phyloP scores from a whole-genome alignment of 176 grass and related monocot genomes.

The Ensete ventricosum region DNA sequence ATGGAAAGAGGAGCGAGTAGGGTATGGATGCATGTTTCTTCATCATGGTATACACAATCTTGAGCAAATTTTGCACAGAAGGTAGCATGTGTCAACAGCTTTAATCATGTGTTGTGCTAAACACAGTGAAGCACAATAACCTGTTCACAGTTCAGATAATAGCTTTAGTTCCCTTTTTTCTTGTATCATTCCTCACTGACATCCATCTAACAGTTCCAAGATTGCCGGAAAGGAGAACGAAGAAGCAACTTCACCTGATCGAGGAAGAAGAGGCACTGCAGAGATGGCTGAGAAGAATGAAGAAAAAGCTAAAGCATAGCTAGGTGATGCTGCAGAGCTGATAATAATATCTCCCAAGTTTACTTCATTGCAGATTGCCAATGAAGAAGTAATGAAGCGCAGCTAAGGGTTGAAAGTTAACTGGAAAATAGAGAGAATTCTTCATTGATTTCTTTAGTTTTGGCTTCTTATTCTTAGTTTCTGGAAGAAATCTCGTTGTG shows the following conservation, averaged over 20 bases:
- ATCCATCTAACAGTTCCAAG: conserved; percentile 29
- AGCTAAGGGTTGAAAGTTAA: too few relatives aligned
- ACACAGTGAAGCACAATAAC: background rate
- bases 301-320: conserved; percentile 21
- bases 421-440: too few relatives aligned
- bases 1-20: conserved; percentile 53
- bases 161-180: background rate
- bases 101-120: background rate
- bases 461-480: too few relatives aligned
- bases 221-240: conserved; percentile 64
- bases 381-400: too few relatives aligned
- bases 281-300: conserved; percentile 32
- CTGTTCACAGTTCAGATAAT: background rate
- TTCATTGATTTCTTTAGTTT: too few relatives aligned
- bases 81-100: background rate
- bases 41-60: background rate
- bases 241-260: conserved; percentile 55
- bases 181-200: background rate
- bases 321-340: background rate
- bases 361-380: too few relatives aligned
- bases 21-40: conserved; percentile 25
- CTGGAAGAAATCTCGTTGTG: too few relatives aligned
- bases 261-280: conserved; percentile 48
- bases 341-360: too few relatives aligned
- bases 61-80: background rate